Percentiles rank a stretch among this genome's conserved stretches.
phyloP scores from a whole-genome alignment of 225 moss, liverwort and hornwort genomes.

The Lunularia cruciata region DNA sequence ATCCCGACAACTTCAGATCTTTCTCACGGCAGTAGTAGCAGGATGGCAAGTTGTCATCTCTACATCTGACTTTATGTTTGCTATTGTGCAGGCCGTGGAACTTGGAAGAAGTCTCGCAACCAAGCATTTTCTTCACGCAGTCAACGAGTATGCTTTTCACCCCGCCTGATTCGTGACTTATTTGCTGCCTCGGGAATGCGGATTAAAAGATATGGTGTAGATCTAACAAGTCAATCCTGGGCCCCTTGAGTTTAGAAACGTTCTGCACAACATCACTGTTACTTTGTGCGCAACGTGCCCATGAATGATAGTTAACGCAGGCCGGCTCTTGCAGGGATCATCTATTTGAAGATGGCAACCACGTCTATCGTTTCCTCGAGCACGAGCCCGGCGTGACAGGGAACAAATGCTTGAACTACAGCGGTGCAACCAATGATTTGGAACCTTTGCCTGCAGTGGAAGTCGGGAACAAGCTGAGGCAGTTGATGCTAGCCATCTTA shows the following conservation, averaged over 20 bases:
- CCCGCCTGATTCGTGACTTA: background rate
- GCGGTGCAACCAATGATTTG: conserved; percentile 31
- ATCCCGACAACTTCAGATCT: too few relatives aligned
- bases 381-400: conserved; percentile 27
- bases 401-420: conserved; percentile 28
- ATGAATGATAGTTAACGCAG: too few relatives aligned
- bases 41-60: too few relatives aligned
- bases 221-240: background rate
- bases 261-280: background rate
- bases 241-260: too few relatives aligned
- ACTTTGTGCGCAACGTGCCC: too few relatives aligned
- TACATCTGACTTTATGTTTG: too few relatives aligned
- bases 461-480: conserved; percentile 31
- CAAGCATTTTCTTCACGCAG: conserved; percentile 33
- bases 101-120: conserved; percentile 25
- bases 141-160: conserved; percentile 27
- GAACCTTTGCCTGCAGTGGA: conserved; percentile 31
- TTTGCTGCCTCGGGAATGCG: background rate
- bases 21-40: too few relatives aligned
- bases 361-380: conserved; percentile 36
- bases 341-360: conserved; percentile 36
- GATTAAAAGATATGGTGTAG: too few relatives aligned
- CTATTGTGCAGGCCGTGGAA: conserved; percentile 27
- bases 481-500: conserved; percentile 33
- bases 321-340: conserved; percentile 23